Evolutionary conservation across 73 alveolate species (phyloP).

Genomic region (Paramecium tetraurelia): DNA sequence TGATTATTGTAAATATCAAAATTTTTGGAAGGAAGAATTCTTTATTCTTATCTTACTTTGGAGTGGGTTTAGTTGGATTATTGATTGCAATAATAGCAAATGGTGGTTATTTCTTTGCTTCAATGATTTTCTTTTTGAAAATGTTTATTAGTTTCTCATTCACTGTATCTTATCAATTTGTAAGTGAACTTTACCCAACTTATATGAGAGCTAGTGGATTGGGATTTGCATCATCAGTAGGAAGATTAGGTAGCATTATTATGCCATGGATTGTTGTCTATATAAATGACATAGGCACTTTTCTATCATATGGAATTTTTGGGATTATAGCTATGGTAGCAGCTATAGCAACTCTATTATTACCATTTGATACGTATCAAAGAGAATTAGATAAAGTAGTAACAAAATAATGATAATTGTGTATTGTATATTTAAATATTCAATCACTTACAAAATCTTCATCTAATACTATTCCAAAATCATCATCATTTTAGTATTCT

Average conservation of each 20-base stretch:
- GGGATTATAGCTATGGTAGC: constrained; percentile 31
- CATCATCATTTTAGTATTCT: background rate
- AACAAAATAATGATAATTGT: background rate
- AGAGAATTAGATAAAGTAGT: background rate
- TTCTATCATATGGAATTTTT: constrained; percentile 41
- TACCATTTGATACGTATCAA: constrained; percentile 47
- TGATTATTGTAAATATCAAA: constrained; percentile 34
- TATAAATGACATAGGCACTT: constrained; percentile 49
- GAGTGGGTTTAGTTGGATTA: constrained; percentile 7
- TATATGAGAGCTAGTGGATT: constrained; percentile 59
- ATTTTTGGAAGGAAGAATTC: constrained; percentile 61
- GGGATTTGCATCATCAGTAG: constrained; percentile 56
- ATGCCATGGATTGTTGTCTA: constrained; percentile 61
- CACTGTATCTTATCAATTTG: constrained; percentile 45
- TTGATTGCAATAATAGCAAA: background rate
- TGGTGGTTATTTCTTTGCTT: background rate
- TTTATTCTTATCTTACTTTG: constrained; percentile 27
- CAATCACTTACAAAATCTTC: constrained; percentile 24
- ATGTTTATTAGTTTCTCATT: constrained; percentile 44
- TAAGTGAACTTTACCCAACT: constrained; percentile 59
- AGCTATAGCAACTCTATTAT: background rate
- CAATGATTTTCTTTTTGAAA: constrained; percentile 44
- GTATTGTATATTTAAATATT: background rate
- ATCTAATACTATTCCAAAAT: background rate
- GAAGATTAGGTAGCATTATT: constrained; percentile 61